Percentiles rank a stretch among this genome's conserved stretches.
Evolutionary conservation across 192 early-diverging fungal species (phyloP).

Genomic region (Coemansia sp.): DNA sequence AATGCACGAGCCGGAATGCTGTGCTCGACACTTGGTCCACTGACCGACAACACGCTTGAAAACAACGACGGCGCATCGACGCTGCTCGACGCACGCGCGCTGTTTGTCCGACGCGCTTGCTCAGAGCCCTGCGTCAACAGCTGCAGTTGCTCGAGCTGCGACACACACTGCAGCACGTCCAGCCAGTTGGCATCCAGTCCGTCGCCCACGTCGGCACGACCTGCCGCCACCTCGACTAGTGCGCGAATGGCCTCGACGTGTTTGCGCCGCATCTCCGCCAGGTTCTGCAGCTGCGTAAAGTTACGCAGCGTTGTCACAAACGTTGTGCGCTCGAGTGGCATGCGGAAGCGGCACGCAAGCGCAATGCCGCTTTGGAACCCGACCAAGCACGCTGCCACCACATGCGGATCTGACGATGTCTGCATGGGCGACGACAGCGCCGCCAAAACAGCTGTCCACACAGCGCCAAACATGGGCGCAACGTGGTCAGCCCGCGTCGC

Average conservation of each 20-base stretch:
- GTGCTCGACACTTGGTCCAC: slow-evolving; percentile 8
- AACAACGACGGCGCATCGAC: slow-evolving; percentile 11
- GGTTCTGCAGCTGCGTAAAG: slow-evolving; percentile 80
- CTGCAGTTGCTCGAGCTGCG: slow-evolving; percentile 86
- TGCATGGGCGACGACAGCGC: slow-evolving; percentile 81
- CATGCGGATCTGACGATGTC: slow-evolving; percentile 72
- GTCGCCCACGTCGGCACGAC: slow-evolving; percentile 57
- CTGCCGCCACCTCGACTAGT: slow-evolving; percentile 72
- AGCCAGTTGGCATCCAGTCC: slow-evolving; percentile 70
- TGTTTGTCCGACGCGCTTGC: slow-evolving; percentile 1
- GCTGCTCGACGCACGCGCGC: slow-evolving; percentile 12
- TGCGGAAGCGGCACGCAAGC: slow-evolving; percentile 76
- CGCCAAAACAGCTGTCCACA: slow-evolving; percentile 86
- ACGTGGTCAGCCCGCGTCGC: slow-evolving; percentile 85
- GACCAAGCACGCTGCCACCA: slow-evolving; percentile 66
- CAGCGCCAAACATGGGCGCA: slow-evolving; percentile 85
- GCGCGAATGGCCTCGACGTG: slow-evolving; percentile 89
- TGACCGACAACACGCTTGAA: slow-evolving; percentile 21
- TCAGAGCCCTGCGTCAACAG: slow-evolving; percentile 52
- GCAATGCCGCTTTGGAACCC: slow-evolving; percentile 81
- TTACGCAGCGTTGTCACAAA: slow-evolving; percentile 89
- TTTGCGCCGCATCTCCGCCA: slow-evolving; percentile 84
- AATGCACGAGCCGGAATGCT: slow-evolving; percentile 52
- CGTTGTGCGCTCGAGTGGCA: slow-evolving; percentile 86
- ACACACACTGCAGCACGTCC: slow-evolving; percentile 79